Conservation (phyloP, 768 basidiomycete genomes). For the Boletus coccyginus region DNA sequence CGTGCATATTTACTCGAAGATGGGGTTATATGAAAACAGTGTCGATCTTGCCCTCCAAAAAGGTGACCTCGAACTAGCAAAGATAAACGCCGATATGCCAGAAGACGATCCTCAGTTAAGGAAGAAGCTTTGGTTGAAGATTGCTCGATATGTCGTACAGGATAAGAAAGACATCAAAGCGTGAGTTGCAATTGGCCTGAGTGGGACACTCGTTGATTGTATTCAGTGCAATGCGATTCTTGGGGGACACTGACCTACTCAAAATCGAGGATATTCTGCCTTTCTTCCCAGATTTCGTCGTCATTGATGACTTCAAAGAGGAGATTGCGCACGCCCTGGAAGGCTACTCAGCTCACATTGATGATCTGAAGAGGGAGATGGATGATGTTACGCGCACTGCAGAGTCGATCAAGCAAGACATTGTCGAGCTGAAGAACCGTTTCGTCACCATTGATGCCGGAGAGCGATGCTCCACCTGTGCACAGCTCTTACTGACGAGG, state of each 20-base stretch:
- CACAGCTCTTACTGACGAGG: conserved; percentile 69
- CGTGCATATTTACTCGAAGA: conserved; percentile 95
- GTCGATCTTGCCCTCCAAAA: conserved; percentile 94
- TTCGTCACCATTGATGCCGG: conserved; percentile 89
- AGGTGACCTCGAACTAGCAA: conserved; percentile 93
- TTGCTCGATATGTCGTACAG: conserved; percentile 97
- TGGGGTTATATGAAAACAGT: conserved; percentile 95
- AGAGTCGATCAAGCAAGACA: conserved; percentile 91
- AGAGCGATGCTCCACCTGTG: conserved; percentile 85
- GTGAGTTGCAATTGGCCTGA: conserved; percentile 47
- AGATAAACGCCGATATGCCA: conserved; percentile 92
- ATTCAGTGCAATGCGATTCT: conserved; percentile 89
- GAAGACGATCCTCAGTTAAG: conserved; percentile 83
- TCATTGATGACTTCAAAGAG: conserved; percentile 99
- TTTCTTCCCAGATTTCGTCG: conserved; percentile 99
- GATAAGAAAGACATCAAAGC: conserved; percentile 98
- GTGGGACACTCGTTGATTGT: background rate
- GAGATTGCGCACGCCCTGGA: conserved; percentile 96
- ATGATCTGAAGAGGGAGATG: conserved; percentile 89
- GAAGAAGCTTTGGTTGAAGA: conserved; percentile 97
- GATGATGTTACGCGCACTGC: conserved; percentile 91
- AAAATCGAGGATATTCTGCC: conserved; percentile 99
- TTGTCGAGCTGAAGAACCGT: conserved; percentile 76
- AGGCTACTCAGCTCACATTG: conserved; percentile 90
- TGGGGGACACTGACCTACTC: conserved; percentile 90